phyloP scores from a whole-genome alignment of 2,329 filamentous ascomycete genomes.

The Sclerotinia borealis region DNA sequence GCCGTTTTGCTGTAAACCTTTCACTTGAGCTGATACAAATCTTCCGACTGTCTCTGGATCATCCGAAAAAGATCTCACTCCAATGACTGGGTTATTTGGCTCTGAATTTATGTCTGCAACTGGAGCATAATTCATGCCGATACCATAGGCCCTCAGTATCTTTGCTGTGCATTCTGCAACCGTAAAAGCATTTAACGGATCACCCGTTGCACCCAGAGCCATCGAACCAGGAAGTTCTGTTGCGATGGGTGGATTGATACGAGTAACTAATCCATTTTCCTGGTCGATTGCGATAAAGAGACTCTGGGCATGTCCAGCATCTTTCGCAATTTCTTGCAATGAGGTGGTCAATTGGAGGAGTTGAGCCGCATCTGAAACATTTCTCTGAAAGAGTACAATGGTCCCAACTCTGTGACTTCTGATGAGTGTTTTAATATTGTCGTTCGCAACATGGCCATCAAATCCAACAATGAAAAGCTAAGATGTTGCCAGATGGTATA shows the following conservation, averaged over 20 bases:
- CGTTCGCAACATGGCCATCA: conserved; percentile 34
- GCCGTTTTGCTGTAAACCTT: conserved; percentile 35
- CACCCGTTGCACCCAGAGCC: conserved; percentile 38
- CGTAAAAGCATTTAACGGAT: conserved; percentile 32
- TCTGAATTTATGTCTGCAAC: conserved; percentile 41
- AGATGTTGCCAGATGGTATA: background rate
- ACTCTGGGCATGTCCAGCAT: conserved; percentile 35
- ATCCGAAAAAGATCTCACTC: conserved; percentile 38
- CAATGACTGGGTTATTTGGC: conserved; percentile 39
- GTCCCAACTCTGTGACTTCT: conserved; percentile 37
- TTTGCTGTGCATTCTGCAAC: conserved; percentile 37
- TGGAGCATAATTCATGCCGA: conserved; percentile 43
- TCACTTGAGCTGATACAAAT: conserved; percentile 36
- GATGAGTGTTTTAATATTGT: conserved; percentile 39
- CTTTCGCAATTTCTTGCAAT: conserved; percentile 36
- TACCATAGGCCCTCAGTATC: conserved; percentile 35
- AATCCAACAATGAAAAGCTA: conserved; percentile 42
- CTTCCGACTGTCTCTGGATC: conserved; percentile 38
- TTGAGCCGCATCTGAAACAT: conserved; percentile 36
- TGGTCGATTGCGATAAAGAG: conserved; percentile 41
- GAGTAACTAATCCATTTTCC: conserved; percentile 40
- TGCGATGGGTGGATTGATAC: conserved; percentile 37
- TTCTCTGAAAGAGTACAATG: conserved; percentile 38
- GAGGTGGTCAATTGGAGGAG: conserved; percentile 34
- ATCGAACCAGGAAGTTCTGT: conserved; percentile 39